Base-by-base conservation (phyloP, 1,139 yeast species). In the Insectozyma bohioensis region DNA sequence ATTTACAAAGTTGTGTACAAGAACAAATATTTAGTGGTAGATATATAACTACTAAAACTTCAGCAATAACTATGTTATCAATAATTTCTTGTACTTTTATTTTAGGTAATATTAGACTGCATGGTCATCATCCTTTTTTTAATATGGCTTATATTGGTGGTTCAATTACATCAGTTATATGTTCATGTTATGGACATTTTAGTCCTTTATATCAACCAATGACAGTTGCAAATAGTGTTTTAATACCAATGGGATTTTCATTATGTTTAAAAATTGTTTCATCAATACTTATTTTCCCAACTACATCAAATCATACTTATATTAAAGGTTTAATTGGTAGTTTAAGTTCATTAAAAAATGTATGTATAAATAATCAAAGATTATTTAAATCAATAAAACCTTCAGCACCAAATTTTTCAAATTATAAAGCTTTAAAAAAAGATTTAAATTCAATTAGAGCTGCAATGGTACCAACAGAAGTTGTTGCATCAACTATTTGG, bases 321-420 rank as follows among this genome's bases (percentile, higher is more conserved):
- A 45, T 61, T 21, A 39, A 41, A 6, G 58, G 56, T 2, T 34
- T 46, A 10, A 26, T 41, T 2, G 46, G 41, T 6, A 36, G 51
- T 4, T 34, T 60, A 19, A 37, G 38, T 17, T 40, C 36, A 2
- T 38, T 61, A 5, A 36, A 40, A 14, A 37, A 30, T 2, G 46
- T 54, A 3, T 43, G 46, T 13, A 38, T 42, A 4, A 51, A 54
- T 24, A 58, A 64, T 30, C 30, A 46, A 4, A 37, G 52, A 6
- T 54, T 62, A 30, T 49, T 62, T 31, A 36, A 38, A 7, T 36
- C 65, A 0, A 45, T 60, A 47, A 51, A 52, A 30, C 68, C 69
- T 1, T 61, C 68, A 1, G 51, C 49, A 3, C 39, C 44, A 10
- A 42, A 43, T 18, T 61, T 56, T 36, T 35, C 43, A 6, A 56